Conservation (phyloP, 768 basidiomycete genomes). For the Rhizopogon vinicolor region DNA sequence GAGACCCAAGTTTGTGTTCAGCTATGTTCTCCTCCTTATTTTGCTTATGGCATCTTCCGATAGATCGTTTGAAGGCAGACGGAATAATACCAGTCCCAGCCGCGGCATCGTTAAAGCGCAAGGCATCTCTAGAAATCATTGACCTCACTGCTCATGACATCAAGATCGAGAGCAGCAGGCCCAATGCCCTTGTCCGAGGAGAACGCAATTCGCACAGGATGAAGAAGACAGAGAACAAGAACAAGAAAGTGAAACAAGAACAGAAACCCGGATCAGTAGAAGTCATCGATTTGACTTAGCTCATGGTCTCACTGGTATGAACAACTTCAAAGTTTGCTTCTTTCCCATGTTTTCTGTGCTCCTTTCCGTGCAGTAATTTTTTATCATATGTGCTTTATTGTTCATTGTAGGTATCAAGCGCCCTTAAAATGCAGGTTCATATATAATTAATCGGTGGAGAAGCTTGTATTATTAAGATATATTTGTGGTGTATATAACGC, state of each 20-base stretch:
- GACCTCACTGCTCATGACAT: constrained; percentile 15
- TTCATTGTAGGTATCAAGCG: not conserved
- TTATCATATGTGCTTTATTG: not conserved
- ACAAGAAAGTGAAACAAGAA: constrained; percentile 15
- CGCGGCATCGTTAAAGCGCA: not conserved
- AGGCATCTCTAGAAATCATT: constrained; percentile 9
- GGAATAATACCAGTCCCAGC: constrained; percentile 18
- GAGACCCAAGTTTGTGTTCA: constrained; percentile 19
- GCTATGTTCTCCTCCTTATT: not conserved
- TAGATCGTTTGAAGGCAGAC: constrained; percentile 23
- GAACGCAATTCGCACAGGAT: not conserved
- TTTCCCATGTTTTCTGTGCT: not conserved
- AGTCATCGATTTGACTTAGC: constrained; percentile 25
- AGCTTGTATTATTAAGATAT: too few relatives aligned
- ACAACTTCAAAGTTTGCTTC: too few relatives aligned
- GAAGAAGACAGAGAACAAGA: not conserved
- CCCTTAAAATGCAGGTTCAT: not conserved
- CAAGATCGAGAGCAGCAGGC: constrained; percentile 11
- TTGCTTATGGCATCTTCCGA: not conserved
- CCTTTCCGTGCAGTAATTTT: not conserved
- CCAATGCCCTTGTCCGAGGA: constrained; percentile 3
- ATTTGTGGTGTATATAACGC: not conserved
- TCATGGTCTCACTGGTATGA: not conserved
- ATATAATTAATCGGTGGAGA: not conserved
- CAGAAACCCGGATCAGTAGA: constrained; percentile 2